Conservation (phyloP, 768 basidiomycete species). For the Plicaturopsis crispa region DNA sequence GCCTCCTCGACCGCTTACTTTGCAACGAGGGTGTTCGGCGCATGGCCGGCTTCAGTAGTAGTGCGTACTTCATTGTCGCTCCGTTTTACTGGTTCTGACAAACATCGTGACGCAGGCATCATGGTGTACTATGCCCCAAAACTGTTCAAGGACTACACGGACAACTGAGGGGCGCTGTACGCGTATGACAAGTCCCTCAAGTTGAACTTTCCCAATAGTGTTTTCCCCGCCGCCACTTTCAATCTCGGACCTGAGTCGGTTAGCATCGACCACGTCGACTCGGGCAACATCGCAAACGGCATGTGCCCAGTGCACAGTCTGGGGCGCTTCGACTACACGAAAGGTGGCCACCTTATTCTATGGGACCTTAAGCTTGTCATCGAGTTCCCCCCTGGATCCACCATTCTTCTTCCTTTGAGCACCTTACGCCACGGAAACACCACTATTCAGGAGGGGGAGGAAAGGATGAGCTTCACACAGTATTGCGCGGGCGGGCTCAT, state of each 20-base stretch:
- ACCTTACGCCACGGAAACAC: constrained; percentile 15
- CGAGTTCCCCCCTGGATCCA: constrained; percentile 6
- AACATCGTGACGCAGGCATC: constrained; percentile 5
- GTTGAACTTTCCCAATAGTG: constrained; percentile 13
- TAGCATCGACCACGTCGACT: constrained; percentile 13
- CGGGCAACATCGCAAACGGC: constrained; percentile 16
- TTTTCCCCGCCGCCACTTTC: constrained; percentile 13
- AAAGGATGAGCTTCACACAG: constrained; percentile 16
- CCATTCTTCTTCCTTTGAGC: constrained; percentile 15
- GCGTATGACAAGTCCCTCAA: constrained; percentile 5
- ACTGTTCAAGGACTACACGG: constrained; percentile 11
- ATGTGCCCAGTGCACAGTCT: not conserved
- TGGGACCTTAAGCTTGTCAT: not conserved
- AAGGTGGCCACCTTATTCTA: not conserved
- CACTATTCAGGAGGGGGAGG: constrained; percentile 10
- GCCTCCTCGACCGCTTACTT: not conserved
- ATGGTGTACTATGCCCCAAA: constrained; percentile 12
- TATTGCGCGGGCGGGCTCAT: constrained; percentile 18
- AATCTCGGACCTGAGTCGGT: constrained; percentile 11
- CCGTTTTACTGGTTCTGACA: not conserved
- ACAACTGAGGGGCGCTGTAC: constrained; percentile 6
- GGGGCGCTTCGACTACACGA: not conserved
- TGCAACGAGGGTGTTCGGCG: constrained; percentile 6
- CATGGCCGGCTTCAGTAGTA: constrained; percentile 13
- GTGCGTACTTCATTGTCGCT: constrained; percentile 4